These are phyloP conservation scores for Diaporthe vexans DNA, from an alignment of 2,329 filamentous ascomycete species.

Conservation along the genomic window DNA sequence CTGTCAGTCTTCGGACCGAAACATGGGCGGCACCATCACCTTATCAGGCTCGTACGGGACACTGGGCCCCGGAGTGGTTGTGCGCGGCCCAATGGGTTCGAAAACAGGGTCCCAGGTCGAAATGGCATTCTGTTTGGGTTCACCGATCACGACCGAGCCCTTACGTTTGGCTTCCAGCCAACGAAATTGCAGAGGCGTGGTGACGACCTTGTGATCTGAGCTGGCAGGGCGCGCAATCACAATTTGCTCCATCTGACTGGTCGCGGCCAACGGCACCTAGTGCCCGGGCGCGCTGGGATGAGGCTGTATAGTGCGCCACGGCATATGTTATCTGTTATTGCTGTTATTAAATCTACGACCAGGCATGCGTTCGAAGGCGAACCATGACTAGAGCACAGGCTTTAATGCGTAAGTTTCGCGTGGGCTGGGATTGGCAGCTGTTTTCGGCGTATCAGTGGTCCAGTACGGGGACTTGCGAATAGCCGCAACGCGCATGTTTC, in stretches of 20 bases:
- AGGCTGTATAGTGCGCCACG: constrained; percentile 3
- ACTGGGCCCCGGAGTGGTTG: neutral
- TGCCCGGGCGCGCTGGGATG: constrained; percentile 15
- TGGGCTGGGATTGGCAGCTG: neutral
- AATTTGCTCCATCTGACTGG: neutral
- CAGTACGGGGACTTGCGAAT: neutral
- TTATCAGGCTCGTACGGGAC: neutral
- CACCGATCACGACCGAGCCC: constrained; percentile 1
- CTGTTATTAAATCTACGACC: neutral
- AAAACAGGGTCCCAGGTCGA: neutral
- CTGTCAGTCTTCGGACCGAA: constrained; percentile 31
- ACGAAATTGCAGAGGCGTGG: constrained; percentile 24
- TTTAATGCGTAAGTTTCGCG: constrained; percentile 21
- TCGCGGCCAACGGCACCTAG: constrained; percentile 30
- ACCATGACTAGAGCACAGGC: neutral
- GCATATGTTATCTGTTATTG: neutral
- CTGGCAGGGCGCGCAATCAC: constrained; percentile 5
- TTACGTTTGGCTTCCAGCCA: constrained; percentile 1
- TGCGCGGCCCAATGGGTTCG: neutral
- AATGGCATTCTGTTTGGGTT: neutral
- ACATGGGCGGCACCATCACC: constrained; percentile 12
- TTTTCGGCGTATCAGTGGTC: constrained; percentile 6
- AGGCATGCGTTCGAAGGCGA: neutral
- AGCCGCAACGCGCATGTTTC: constrained; percentile 7
- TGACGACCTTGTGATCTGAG: constrained; percentile 13